Evolutionary conservation across 495 filamentous ascomycete species (phyloP).

Genomic region (Hypoxylon intermedium): DNA sequence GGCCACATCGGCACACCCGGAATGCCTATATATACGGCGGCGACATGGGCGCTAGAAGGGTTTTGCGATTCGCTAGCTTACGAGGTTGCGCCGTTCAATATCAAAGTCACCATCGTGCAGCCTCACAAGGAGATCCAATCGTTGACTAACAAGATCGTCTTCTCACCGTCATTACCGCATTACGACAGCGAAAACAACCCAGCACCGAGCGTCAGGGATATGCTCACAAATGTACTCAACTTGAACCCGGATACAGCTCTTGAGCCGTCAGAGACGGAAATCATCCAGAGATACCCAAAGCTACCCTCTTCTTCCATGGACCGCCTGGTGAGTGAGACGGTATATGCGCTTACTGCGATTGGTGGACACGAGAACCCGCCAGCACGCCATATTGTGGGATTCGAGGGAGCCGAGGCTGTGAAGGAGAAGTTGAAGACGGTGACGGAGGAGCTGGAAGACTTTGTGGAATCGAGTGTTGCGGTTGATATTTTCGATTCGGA

Average conservation of each 20-base stretch:
- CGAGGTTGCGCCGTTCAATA: conserved; percentile 96
- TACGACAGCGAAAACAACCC: conserved; percentile 78
- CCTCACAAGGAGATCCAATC: conserved; percentile 81
- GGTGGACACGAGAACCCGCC: conserved; percentile 96
- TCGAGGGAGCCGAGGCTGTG: conserved; percentile 85
- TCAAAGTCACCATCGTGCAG: conserved; percentile 95
- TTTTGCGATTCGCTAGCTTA: conserved; percentile 96
- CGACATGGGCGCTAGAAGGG: conserved; percentile 96
- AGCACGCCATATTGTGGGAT: conserved; percentile 90
- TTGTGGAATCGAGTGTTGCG: conserved; percentile 84
- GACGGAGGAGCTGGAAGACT: conserved; percentile 94
- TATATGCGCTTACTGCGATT: conserved; percentile 87
- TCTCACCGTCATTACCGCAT: conserved; percentile 74
- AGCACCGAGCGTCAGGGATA: conserved; percentile 80
- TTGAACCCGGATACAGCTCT: conserved; percentile 60
- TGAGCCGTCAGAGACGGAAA: conserved; percentile 55
- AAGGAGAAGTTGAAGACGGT: conserved; percentile 97
- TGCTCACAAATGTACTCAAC: conserved; percentile 75
- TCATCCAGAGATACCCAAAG: conserved; percentile 74
- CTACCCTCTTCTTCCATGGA: conserved; percentile 70
- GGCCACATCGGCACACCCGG: conserved; percentile 93
- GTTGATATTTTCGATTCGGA: conserved; percentile 75
- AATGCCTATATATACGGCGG: conserved; percentile 87
- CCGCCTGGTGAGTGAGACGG: conserved; percentile 82
- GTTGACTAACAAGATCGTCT: conserved; percentile 83